Evolutionary conservation across 2,329 filamentous ascomycete species (phyloP).

Genomic region (Delphinella strobiligena): DNA sequence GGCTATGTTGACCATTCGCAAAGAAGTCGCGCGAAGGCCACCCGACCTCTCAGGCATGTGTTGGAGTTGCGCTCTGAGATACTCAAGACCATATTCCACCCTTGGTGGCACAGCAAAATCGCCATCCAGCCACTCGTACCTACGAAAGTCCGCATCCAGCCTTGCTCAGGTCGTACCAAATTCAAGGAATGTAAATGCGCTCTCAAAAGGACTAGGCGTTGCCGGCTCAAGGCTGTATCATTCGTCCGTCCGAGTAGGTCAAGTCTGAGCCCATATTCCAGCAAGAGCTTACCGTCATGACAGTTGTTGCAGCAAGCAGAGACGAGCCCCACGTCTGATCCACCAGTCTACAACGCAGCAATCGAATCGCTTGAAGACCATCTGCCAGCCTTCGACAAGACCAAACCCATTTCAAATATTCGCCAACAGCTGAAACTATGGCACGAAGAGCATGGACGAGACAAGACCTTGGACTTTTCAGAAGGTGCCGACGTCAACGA

Average conservation of each 20-base stretch:
- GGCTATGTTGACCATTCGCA: constrained; percentile 7
- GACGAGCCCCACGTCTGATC: background rate
- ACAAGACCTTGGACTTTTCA: constrained; percentile 11
- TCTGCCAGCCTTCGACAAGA: background rate
- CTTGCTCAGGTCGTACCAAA: too few relatives aligned
- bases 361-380: background rate
- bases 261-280: background rate
- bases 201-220: too few relatives aligned
- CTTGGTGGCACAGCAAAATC: background rate
- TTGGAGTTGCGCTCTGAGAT: constrained; percentile 10
- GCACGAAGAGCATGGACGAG: constrained; percentile 28
- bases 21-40: background rate
- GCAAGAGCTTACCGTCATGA: background rate
- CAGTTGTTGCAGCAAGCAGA: background rate
- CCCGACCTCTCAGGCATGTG: constrained; percentile 7
- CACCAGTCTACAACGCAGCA: constrained; percentile 1
- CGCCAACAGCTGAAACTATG: constrained; percentile 28
- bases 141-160: too few relatives aligned
- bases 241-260: background rate
- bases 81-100: background rate
- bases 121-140: too few relatives aligned
- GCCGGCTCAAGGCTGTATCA: background rate
- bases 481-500: constrained; percentile 15
- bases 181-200: too few relatives aligned
- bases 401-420: constrained; percentile 13